Conservation (phyloP, 2,329 filamentous ascomycete species). For the Lojkania enalia region DNA sequence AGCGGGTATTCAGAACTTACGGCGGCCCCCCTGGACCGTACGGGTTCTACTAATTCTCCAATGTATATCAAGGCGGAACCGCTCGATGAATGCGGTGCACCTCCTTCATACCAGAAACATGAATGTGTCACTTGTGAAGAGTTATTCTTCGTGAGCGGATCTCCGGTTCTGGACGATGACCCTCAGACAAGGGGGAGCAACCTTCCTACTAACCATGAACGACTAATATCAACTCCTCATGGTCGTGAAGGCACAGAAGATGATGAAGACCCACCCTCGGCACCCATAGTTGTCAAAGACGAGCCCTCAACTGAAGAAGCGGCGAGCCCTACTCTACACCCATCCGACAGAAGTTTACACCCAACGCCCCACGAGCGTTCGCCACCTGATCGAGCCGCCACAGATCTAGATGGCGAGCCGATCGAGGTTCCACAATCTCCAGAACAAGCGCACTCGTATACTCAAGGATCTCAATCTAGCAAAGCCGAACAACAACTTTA, state of each 20-base stretch:
- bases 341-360: slow-evolving; percentile 8
- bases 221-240: too few species aligned
- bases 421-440: slow-evolving; percentile 31
- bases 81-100: background rate
- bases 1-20: background rate
- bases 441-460: slow-evolving; percentile 9
- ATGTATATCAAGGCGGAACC: background rate
- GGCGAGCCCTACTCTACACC: slow-evolving; percentile 2
- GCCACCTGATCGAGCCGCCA: slow-evolving; percentile 4
- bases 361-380: background rate
- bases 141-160: background rate
- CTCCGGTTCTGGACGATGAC: background rate
- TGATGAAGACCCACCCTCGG: slow-evolving; percentile 26
- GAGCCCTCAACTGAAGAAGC: slow-evolving; percentile 17
- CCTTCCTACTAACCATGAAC: too few species aligned
- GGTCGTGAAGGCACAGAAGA: background rate
- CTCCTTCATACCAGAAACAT: background rate
- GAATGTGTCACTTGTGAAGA: background rate
- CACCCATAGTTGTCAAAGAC: slow-evolving; percentile 30
- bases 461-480: slow-evolving; percentile 34
- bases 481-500: slow-evolving; percentile 40
- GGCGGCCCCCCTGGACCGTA: background rate
- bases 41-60: too few species aligned
- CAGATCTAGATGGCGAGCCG: slow-evolving; percentile 23
- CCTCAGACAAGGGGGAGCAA: too few species aligned